Evolutionary conservation across 2,329 filamentous ascomycete species (phyloP).

Genomic region (Dactylellina sp.): DNA sequence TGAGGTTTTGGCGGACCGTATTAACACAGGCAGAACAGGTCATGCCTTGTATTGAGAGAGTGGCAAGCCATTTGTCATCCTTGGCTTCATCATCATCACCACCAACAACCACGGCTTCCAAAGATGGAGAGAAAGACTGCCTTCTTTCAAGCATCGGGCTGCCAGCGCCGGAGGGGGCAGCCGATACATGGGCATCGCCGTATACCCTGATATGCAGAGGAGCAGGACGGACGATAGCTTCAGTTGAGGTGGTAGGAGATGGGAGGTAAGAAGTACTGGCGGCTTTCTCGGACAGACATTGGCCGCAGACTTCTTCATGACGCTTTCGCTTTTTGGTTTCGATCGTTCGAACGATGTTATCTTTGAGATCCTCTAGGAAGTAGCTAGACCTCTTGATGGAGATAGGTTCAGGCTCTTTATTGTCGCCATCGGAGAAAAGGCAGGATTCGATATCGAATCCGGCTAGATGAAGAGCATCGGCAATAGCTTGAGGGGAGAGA

Average conservation of each 20-base stretch:
- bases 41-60: conserved; percentile 77
- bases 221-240: conserved; percentile 17
- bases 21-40: conserved; percentile 77
- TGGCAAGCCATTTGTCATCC: conserved; percentile 66
- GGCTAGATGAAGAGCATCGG: conserved; percentile 68
- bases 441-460: conserved; percentile 70
- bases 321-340: conserved; percentile 43
- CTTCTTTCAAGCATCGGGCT: conserved; percentile 41
- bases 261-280: not conserved
- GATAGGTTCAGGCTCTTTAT: conserved; percentile 14
- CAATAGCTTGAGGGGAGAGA: conserved; percentile 64
- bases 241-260: conserved; percentile 6
- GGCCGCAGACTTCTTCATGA: conserved; percentile 53
- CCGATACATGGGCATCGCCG: conserved; percentile 26
- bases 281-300: conserved; percentile 39
- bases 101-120: conserved; percentile 61
- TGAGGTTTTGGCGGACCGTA: conserved; percentile 72
- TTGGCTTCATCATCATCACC: conserved; percentile 63
- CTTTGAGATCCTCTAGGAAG: conserved; percentile 37
- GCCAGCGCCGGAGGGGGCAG: conserved; percentile 30
- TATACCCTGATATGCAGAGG: conserved; percentile 5
- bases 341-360: conserved; percentile 24
- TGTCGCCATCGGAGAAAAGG: conserved; percentile 50
- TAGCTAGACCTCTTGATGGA: conserved; percentile 27
- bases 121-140: conserved; percentile 44